Evolutionary conservation across 129 eudicot species (phyloP), one percentile per base, ranked within the genome.

Genomic region (Pittosporum tobira): DNA sequence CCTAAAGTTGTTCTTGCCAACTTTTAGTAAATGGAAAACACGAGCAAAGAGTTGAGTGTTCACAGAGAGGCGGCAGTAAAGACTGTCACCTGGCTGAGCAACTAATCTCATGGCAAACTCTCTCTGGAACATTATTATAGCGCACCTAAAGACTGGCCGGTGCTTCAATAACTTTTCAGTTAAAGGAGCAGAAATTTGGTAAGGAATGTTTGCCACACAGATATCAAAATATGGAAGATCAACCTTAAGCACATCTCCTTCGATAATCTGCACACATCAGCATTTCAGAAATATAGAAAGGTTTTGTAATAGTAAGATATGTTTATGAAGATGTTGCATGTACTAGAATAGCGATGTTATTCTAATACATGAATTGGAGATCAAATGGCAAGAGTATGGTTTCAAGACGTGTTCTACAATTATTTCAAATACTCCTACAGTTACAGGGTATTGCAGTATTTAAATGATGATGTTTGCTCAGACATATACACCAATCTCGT

Each of bases 81-180:
- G 84, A 1, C 70, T 40, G 67, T 91, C 98, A 37, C 98, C 89
- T 0, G 98, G 95, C 66, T 86, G 94, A 29, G 98, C 98, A 15
- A 91, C 87, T 61, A 91, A 81, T 64, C 98, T 74, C 95, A 86
- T 86, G 25, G 98, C 98, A 18, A 91, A 91, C 71, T 91, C 98
- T 54, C 87, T 73, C 61, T 86, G 98, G 68, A 80, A 91, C 98
- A 91, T 86, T 25, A 91, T 86, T 7, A 91, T 84, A 0, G 98
- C 95, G 60, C 95, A 83, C 61, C 95, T 69, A 54, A 91, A 91
- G 24, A 77, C 45, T n/a, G 94, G 89, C n/a, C 79, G 72, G 37
- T 91, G 98, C 7, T 80, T 68, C 54, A 91, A 43, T 62, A 91
- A 47, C 34, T 91, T 91, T 69, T 83, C 79, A 9, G 88, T 81